Conservation (phyloP, 805 yeast species). For the Candida quercuum region DNA sequence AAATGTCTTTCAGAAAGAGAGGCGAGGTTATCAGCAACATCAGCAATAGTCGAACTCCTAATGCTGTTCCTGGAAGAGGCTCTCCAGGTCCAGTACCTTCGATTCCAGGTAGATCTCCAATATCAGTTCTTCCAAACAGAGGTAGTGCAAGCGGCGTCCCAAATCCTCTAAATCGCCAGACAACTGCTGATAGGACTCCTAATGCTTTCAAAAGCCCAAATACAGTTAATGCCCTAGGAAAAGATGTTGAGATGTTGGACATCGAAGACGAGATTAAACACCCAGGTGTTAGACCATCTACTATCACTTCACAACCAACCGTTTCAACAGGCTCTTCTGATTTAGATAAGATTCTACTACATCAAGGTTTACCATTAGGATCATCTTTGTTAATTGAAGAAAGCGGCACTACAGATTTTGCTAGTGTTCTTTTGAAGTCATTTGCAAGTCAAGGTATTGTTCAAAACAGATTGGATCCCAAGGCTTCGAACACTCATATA, state of each 20-base stretch:
- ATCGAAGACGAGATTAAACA: constrained; percentile 17
- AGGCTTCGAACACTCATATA: constrained; percentile 46
- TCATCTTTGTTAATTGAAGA: constrained; percentile 69
- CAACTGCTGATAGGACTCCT: background rate
- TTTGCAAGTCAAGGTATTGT: constrained; percentile 75
- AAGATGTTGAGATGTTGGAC: constrained; percentile 6
- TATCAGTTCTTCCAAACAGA: constrained; percentile 5
- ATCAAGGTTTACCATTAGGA: constrained; percentile 85
- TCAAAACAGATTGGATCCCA: constrained; percentile 48
- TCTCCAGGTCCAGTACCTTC: constrained; percentile 4
- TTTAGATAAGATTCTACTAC: constrained; percentile 68
- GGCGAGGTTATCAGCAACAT: constrained; percentile 43
- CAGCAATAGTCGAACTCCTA: constrained; percentile 11
- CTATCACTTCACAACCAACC: constrained; percentile 63
- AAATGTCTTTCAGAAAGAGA: constrained; percentile 61
- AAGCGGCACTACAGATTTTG: constrained; percentile 82
- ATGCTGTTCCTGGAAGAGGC: constrained; percentile 14
- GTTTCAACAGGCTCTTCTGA: constrained; percentile 78
- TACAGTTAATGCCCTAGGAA: constrained; percentile 1
- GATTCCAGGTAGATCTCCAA: constrained; percentile 13
- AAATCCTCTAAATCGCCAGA: background rate
- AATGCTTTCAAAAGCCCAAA: constrained; percentile 1
- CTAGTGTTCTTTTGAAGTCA: constrained; percentile 59
- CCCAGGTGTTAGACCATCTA: constrained; percentile 71
- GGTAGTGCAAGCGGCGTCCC: constrained; percentile 7